A percentile compares a stretch with the other conserved stretches of the same genome.
These are phyloP conservation scores for Aspergillus bertholletiae DNA, from an alignment of 495 filamentous ascomycete species.

Conservation along the genomic window DNA sequence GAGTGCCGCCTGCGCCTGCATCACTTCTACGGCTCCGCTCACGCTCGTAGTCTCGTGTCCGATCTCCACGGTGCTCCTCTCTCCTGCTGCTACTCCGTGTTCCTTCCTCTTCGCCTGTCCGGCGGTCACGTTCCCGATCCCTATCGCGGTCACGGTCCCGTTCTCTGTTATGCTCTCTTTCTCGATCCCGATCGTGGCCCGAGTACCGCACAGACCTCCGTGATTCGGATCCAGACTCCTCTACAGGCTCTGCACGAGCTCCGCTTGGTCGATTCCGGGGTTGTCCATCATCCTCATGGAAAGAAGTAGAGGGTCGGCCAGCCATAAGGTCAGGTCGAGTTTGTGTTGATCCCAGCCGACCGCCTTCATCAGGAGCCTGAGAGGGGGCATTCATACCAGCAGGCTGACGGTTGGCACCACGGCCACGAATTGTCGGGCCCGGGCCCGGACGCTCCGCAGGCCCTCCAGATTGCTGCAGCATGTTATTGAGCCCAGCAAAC, in stretches of 20 bases:
- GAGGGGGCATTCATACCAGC: slow-evolving; percentile 22
- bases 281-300: slow-evolving; percentile 17
- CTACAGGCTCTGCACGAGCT: slow-evolving; percentile 29
- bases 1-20: slow-evolving; percentile 22
- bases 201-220: slow-evolving; percentile 25
- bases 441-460: slow-evolving; percentile 29
- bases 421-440: slow-evolving; percentile 35
- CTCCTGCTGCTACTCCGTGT: slow-evolving; percentile 27
- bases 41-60: slow-evolving; percentile 32
- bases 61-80: slow-evolving; percentile 35
- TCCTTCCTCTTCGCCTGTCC: slow-evolving; percentile 27
- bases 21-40: slow-evolving; percentile 40
- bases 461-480: slow-evolving; percentile 41
- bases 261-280: slow-evolving; percentile 13
- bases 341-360: slow-evolving; percentile 12
- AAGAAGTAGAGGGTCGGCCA: slow-evolving; percentile 7
- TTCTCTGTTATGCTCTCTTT: slow-evolving; percentile 29
- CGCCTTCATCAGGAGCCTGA: slow-evolving; percentile 22
- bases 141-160: slow-evolving; percentile 32
- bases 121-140: slow-evolving; percentile 35
- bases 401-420: slow-evolving; percentile 35
- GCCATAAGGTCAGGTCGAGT: slow-evolving; percentile 18
- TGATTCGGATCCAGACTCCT: slow-evolving; percentile 28
- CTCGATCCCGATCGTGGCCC: slow-evolving; percentile 24
- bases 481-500: slow-evolving; percentile 40